Conservation (phyloP, 2,329 filamentous ascomycete species). For the Penicillium digitatum region DNA sequence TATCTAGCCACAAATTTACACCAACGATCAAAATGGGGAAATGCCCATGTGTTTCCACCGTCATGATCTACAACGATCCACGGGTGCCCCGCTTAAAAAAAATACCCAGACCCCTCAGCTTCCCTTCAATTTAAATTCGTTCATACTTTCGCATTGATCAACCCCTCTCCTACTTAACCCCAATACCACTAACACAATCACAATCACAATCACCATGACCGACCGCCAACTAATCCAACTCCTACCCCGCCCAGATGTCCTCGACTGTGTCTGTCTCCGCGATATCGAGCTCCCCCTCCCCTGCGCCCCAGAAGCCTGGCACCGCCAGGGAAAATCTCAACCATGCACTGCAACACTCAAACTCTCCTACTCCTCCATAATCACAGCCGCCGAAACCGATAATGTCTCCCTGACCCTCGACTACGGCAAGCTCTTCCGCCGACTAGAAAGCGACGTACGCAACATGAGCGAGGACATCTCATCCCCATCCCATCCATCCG, state of each 20-base stretch:
- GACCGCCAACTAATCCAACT: conserved; percentile 28
- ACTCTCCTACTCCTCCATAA: conserved; percentile 41
- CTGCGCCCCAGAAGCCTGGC: conserved; percentile 46
- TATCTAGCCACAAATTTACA: background rate
- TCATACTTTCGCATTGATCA: background rate
- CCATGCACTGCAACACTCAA: conserved; percentile 44
- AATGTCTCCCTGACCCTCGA: conserved; percentile 46
- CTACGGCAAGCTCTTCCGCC: conserved; percentile 48
- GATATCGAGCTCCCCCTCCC: conserved; percentile 45
- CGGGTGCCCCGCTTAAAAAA: conserved; percentile 18
- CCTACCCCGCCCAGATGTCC: conserved; percentile 30
- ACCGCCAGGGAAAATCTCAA: conserved; percentile 43
- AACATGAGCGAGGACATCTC: conserved; percentile 24
- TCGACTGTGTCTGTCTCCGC: conserved; percentile 41
- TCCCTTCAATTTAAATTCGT: background rate
- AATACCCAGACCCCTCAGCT: conserved; percentile 12
- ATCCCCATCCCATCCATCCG: conserved; percentile 18
- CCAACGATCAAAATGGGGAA: background rate
- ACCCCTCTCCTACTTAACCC: background rate
- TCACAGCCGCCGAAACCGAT: conserved; percentile 42
- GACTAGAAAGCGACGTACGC: conserved; percentile 35
- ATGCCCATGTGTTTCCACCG: conserved; percentile 4
- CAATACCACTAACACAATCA: background rate
- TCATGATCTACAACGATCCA: conserved; percentile 17
- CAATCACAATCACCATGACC: conserved; percentile 20